These are phyloP conservation scores for Tetracladium marchalianum DNA, from an alignment of 495 filamentous ascomycete genomes.

Conservation along the genomic window DNA sequence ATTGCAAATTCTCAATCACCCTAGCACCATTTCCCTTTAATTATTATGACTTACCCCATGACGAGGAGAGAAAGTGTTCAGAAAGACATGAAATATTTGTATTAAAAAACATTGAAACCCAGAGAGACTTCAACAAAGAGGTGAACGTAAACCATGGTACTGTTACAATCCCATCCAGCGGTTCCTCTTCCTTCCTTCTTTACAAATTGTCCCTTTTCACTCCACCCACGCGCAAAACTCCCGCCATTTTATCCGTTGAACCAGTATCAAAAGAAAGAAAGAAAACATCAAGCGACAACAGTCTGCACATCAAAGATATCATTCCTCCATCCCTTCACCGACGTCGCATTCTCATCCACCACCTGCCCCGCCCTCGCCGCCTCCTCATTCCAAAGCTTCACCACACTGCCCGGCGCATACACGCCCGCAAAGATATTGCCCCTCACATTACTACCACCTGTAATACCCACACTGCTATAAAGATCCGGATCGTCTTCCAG, in stretches of 20 bases:
- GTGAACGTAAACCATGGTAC: no score
- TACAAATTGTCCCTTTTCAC: background rate
- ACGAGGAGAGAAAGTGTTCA: no score
- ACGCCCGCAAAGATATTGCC: slow-evolving; percentile 67
- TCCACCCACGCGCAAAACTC: background rate
- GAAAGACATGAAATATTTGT: no score
- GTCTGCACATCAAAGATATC: slow-evolving; percentile 65
- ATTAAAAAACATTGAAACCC: no score
- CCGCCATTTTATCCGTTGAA: background rate
- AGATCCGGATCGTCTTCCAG: slow-evolving; percentile 65
- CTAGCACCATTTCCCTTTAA: no score
- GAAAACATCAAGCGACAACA: background rate
- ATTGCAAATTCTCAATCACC: no score
- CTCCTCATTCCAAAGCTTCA: slow-evolving; percentile 80
- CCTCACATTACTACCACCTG: slow-evolving; percentile 18
- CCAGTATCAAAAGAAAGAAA: background rate
- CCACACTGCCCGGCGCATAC: slow-evolving; percentile 80
- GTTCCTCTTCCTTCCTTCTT: no score
- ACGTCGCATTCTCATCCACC: slow-evolving; percentile 52
- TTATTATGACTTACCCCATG: no score
- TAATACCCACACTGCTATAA: slow-evolving; percentile 57
- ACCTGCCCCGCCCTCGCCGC: slow-evolving; percentile 52
- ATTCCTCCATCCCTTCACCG: slow-evolving; percentile 74
- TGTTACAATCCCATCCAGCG: no score
- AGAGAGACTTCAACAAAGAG: no score